Evolutionary conservation across 108 stramenopile genomes (phyloP).

Genomic region (Cafeteria roenbergensis): DNA sequence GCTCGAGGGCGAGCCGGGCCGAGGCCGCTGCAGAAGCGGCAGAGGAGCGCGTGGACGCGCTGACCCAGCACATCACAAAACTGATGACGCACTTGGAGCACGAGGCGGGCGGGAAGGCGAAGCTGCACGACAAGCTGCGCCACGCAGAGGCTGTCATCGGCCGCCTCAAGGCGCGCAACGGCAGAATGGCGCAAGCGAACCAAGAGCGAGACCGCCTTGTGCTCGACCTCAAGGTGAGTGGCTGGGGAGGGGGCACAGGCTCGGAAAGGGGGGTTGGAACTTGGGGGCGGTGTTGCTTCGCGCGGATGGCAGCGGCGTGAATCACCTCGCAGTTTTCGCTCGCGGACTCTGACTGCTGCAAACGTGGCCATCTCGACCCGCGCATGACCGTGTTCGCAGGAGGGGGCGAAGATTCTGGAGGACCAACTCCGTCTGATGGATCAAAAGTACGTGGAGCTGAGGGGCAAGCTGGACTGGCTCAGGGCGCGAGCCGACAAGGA

Average conservation of each 20-base stretch:
- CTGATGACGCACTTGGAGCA: conserved; percentile 59
- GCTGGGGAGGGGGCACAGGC: too few relatives aligned
- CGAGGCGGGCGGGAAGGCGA: conserved; percentile 51
- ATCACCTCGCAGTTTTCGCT: too few relatives aligned
- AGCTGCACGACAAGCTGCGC: conserved; percentile 34
- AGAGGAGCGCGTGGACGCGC: conserved; percentile 37
- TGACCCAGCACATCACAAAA: conserved; percentile 60
- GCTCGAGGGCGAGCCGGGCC: too few relatives aligned
- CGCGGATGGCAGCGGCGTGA: too few relatives aligned
- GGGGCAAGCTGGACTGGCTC: conserved; percentile 57
- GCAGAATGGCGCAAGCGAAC: conserved; percentile 33
- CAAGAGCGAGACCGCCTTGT: conserved; percentile 41
- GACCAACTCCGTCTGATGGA: conserved; percentile 63
- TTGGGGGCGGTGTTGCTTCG: too few relatives aligned
- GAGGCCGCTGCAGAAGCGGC: neutral
- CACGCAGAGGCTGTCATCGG: conserved; percentile 34
- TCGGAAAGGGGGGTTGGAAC: too few relatives aligned
- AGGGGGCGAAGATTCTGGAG: conserved; percentile 52
- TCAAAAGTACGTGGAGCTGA: conserved; percentile 55
- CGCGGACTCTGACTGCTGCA: too few relatives aligned
- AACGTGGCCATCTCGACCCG: too few relatives aligned
- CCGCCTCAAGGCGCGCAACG: conserved; percentile 23
- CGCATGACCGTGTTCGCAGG: too few relatives aligned
- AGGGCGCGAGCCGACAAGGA: conserved; percentile 16
- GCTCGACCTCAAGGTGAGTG: conserved; percentile 43